phyloP scores from a whole-genome alignment of 345 rosid genomes.

The Diplotaxis tenuifolia region DNA sequence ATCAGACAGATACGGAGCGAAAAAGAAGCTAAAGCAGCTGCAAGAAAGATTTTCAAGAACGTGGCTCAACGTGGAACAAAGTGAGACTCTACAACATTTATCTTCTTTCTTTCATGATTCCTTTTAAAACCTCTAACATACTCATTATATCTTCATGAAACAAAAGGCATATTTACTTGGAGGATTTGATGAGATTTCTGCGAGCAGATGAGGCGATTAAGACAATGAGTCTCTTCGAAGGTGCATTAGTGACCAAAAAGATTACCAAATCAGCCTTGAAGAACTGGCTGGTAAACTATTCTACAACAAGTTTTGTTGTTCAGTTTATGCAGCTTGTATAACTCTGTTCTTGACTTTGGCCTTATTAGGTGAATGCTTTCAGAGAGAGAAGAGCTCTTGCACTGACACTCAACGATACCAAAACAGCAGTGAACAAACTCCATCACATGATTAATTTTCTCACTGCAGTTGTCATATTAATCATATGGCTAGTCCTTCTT shows the following conservation, averaged over 20 bases:
- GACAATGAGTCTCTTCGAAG: conserved; percentile 74
- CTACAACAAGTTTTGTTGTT: not conserved
- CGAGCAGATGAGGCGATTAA: conserved; percentile 70
- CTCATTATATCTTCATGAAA: conserved; percentile 47
- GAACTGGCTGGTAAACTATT: conserved; percentile 71
- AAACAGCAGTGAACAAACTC: conserved; percentile 89
- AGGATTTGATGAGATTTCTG: conserved; percentile 79
- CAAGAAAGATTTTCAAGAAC: conserved; percentile 76
- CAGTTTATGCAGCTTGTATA: conserved; percentile 12
- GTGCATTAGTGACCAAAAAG: conserved; percentile 49
- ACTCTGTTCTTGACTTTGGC: conserved; percentile 30
- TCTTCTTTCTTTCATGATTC: not conserved
- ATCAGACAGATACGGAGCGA: conserved; percentile 65
- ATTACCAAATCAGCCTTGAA: conserved; percentile 63
- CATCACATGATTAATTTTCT: conserved; percentile 61
- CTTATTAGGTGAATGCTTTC: conserved; percentile 74
- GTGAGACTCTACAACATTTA: conserved; percentile 34
- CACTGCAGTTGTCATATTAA: conserved; percentile 42
- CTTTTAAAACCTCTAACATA: conserved; percentile 7
- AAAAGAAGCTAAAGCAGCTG: conserved; percentile 79
- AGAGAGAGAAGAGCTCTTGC: conserved; percentile 94
- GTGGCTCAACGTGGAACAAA: conserved; percentile 57
- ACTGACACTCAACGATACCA: conserved; percentile 82
- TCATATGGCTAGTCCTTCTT: conserved; percentile 75
- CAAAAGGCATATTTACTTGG: conserved; percentile 61